Evolutionary conservation across 2,329 filamentous ascomycete genomes (phyloP), one percentile per base, ranked within the genome.

Genomic region (Rhynchosporium secalis): DNA sequence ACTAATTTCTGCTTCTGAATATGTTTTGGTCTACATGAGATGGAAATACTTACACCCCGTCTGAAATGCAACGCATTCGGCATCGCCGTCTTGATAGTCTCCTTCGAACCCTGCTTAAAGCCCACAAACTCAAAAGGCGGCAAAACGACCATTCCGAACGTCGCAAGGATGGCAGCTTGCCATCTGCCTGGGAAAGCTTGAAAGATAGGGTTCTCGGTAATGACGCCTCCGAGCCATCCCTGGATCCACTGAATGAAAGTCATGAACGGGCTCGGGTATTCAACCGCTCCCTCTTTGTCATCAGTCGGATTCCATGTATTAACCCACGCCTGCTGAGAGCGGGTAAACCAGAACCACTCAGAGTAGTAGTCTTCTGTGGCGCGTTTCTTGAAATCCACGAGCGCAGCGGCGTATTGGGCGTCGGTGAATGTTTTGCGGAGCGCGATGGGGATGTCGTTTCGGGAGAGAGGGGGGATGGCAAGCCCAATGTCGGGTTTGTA

Each of bases 291-390:
- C 1, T 64, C 64, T 8, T 65, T 33, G 48, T 78, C 75, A 2
- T 68, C 61, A 7, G 73, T 74, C 29, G 71, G 73, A 60, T 80
- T 76, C 78, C 79, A 81, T 29, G 75, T 78, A 65, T 81, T 80
- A 20, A 80, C 75, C 78, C 79, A 80, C 4, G 75, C 74, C 47
- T 77, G 72, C 56, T 76, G 73, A 26, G 77, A 76, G 60, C 79
- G 80, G 0, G 80, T 76, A 63, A 81, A 81, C 80, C 79, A 82
- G 66, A 81, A 81, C 78, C 78, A 81, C 65, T 82, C 79, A 28
- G 73, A 70, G 60, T 81, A 81, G 64, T 79, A 81, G 55, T 77
- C 73, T 36, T 77, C 74, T 0, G 68, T 68, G 13, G 77, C 77
- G 2, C 74, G 71, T 1, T 70, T 64, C 62, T 78, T 73, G 62